Base-by-base conservation (phyloP, 805 yeast genomes). In the Sugiyamaella lignohabitans region DNA sequence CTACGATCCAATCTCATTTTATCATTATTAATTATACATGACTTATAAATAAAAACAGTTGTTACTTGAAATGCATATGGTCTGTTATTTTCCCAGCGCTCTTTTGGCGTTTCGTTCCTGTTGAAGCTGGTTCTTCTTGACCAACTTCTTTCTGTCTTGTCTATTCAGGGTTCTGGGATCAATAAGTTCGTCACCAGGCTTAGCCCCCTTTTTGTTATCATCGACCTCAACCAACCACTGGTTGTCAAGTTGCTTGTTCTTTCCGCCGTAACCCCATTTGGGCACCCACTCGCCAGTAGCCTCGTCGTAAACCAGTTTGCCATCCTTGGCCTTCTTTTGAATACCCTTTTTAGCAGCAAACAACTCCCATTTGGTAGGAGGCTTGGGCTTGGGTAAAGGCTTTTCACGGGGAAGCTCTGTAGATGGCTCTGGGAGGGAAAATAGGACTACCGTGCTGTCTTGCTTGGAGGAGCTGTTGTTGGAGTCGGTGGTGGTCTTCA, bases 211-310 rank as follows among this genome's bases (percentile, higher is more conserved):
- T 43, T 49, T 54, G 49, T 76, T 73, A 45, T 85, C 94, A 50
- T 87, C 86, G 51, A 91, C 85, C 69, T 93, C 99, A 48, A 91
- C 97, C 61, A 87, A 74, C 98, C 98, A 93, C 67, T 93, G 97
- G 60, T 75, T 70, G 59, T 91, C 98, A 56, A 81, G 61, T 46
- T 80, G 78, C 70, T 93, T 91, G 68, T 93, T 93, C 68, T 80
- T 79, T 61, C 98, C 98, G 55, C 84, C 82, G 72, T 84, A 91
- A 51, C 99, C 99, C 98, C 98, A 93, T 68, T 88, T 91, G 59
- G 95, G 91, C 51, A 84, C 96, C 98, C 98, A 93, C 68, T 88
- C 89, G 43, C 91, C 89, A 24, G 78, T 69, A 27, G 77, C 93
- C 66, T 93, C 98, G 66, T 93, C 96, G 59, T 71, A 93, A 1